Conservation (phyloP, 2,329 filamentous ascomycete genomes). For the Arthrobotrys entomopaga region DNA sequence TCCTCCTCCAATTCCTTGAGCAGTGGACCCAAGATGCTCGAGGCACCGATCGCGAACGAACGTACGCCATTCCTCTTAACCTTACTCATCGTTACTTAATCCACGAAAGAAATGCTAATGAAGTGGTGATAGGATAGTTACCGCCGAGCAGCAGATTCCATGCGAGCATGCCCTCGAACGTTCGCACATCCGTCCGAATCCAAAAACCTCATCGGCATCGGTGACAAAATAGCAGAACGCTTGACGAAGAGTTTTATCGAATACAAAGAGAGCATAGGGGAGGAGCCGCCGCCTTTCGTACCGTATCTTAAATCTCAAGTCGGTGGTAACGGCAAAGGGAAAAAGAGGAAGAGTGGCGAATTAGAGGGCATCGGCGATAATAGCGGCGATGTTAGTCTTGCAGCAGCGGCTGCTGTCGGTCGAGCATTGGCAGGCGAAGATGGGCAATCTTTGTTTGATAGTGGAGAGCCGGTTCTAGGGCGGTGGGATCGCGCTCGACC, state of each 20-base stretch:
- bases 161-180: slow-evolving; percentile 76
- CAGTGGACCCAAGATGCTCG: slow-evolving; percentile 78
- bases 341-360: slow-evolving; percentile 24
- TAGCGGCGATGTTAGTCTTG: neutral
- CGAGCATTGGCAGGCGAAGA: slow-evolving; percentile 6
- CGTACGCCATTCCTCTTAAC: slow-evolving; percentile 9
- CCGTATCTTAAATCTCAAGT: slow-evolving; percentile 24
- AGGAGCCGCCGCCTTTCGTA: slow-evolving; percentile 55
- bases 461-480: slow-evolving; percentile 36
- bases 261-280: slow-evolving; percentile 56
- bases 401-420: neutral
- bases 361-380: slow-evolving; percentile 11
- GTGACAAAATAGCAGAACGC: slow-evolving; percentile 75
- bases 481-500: slow-evolving; percentile 41
- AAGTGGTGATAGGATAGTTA: slow-evolving; percentile 66
- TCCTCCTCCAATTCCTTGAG: slow-evolving; percentile 77
- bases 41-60: slow-evolving; percentile 58
- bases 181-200: slow-evolving; percentile 79
- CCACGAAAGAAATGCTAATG: neutral
- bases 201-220: slow-evolving; percentile 77
- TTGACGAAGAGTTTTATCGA: slow-evolving; percentile 68
- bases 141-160: slow-evolving; percentile 78
- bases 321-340: neutral
- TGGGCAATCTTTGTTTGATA: slow-evolving; percentile 34
- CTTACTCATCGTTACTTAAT: neutral